Evolutionary conservation across 345 rosid species (phyloP).

Genomic region (Citrus hindsii): DNA sequence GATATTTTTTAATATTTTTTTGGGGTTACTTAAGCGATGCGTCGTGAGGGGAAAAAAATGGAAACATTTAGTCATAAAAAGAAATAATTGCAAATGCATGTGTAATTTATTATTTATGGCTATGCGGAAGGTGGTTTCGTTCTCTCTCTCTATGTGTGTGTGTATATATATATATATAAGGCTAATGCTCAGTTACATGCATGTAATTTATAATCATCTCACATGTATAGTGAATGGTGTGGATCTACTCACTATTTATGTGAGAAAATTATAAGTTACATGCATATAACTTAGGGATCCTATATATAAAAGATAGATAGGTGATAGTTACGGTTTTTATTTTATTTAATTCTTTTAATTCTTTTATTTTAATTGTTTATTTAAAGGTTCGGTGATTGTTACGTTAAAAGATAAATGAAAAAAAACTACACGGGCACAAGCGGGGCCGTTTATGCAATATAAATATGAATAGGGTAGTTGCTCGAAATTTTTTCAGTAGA

Average conservation of each 20-base stretch:
- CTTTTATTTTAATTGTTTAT: neutral
- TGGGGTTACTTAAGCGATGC: neutral
- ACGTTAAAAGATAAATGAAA: too few relatives aligned
- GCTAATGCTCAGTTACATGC: too few relatives aligned
- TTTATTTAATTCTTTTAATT: neutral
- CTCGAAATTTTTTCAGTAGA: neutral
- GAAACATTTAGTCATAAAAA: neutral
- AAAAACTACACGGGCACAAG: neutral
- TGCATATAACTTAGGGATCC: accelerated
- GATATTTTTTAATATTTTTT: neutral
- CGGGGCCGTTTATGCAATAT: neutral
- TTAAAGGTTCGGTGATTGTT: too few relatives aligned
- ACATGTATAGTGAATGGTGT: accelerated
- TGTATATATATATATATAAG: too few relatives aligned
- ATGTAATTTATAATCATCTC: too few relatives aligned
- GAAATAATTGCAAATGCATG: neutral
- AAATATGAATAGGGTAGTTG: neutral
- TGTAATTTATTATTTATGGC: conserved; percentile 1
- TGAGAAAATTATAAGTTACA: accelerated
- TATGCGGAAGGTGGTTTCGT: neutral
- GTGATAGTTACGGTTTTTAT: too few relatives aligned
- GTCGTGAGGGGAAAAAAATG: neutral
- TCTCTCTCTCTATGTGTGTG: too few relatives aligned
- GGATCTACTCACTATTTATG: accelerated
- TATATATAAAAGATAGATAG: too few relatives aligned